Evolutionary conservation across 2,329 filamentous ascomycete species (phyloP).

Genomic region (Fusarium tuaranense): DNA sequence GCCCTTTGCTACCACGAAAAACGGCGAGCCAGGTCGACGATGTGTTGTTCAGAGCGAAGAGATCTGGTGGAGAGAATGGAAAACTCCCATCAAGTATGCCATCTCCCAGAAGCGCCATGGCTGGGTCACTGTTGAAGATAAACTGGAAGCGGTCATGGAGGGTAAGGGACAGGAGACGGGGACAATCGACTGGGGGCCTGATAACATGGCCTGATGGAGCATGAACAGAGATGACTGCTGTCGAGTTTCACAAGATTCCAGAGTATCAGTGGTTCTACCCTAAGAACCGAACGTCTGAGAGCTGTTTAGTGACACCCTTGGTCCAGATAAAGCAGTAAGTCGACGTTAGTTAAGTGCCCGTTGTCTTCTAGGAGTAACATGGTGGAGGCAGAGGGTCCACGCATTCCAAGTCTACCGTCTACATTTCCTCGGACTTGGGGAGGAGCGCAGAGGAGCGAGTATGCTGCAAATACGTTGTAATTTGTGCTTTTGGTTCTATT

Average conservation of each 20-base stretch:
- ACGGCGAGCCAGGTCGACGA: constrained; percentile 56
- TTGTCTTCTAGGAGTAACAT: neutral
- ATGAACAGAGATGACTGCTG: neutral
- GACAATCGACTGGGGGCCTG: constrained; percentile 59
- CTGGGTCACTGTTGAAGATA: constrained; percentile 64
- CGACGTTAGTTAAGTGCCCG: neutral
- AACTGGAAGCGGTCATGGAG: constrained; percentile 65
- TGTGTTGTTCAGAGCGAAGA: constrained; percentile 68
- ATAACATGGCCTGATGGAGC: constrained; percentile 27
- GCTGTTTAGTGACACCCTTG: neutral
- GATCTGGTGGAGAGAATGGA: constrained; percentile 63
- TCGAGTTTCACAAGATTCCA: neutral
- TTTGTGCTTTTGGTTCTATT: neutral
- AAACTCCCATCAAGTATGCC: constrained; percentile 54
- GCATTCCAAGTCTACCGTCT: neutral
- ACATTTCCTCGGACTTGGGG: neutral
- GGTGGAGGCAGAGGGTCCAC: neutral
- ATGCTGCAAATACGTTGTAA: neutral
- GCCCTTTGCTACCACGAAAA: constrained; percentile 65
- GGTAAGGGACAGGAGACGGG: constrained; percentile 53
- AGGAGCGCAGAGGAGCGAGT: neutral
- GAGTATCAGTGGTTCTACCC: neutral
- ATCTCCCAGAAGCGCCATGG: constrained; percentile 56
- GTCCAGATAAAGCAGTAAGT: neutral
- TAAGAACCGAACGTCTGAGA: neutral